Percentiles rank a stretch among this genome's conserved stretches.
These are phyloP conservation scores for Rhododendron molle DNA, from an alignment of 148 eudicot genomes.

Conservation along the genomic window DNA sequence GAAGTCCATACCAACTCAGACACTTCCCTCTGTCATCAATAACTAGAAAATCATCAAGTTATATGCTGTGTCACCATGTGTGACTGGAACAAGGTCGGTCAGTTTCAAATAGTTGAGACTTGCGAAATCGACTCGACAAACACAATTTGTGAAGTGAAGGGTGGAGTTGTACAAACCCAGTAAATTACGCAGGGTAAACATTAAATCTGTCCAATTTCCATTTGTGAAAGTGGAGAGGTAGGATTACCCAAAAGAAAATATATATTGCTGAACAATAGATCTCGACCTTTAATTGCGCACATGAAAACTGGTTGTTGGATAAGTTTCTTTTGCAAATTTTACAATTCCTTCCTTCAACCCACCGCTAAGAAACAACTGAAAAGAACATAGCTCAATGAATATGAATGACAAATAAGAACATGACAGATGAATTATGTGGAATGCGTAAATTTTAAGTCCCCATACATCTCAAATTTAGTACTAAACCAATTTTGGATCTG, in stretches of 20 bases:
- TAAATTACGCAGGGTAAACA: too few species aligned
- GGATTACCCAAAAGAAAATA: too few species aligned
- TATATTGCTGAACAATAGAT: too few species aligned
- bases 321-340: too few species aligned
- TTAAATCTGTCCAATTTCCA: too few species aligned
- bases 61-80: neutral
- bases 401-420: neutral
- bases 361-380: too few species aligned
- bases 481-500: neutral
- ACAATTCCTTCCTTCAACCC: neutral
- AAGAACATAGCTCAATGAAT: neutral
- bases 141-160: neutral
- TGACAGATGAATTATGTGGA: neutral
- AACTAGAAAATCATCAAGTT: neutral
- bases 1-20: neutral
- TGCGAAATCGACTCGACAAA: neutral
- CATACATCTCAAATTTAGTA: neutral
- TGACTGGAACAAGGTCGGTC: neutral
- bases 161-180: neutral
- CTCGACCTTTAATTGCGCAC: too few species aligned
- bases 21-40: neutral
- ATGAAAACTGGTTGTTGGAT: neutral
- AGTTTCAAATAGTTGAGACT: neutral
- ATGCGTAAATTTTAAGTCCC: neutral
- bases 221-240: too few species aligned